Conservation (phyloP, 2,329 filamentous ascomycete species). For the Talaromyces sp. region DNA sequence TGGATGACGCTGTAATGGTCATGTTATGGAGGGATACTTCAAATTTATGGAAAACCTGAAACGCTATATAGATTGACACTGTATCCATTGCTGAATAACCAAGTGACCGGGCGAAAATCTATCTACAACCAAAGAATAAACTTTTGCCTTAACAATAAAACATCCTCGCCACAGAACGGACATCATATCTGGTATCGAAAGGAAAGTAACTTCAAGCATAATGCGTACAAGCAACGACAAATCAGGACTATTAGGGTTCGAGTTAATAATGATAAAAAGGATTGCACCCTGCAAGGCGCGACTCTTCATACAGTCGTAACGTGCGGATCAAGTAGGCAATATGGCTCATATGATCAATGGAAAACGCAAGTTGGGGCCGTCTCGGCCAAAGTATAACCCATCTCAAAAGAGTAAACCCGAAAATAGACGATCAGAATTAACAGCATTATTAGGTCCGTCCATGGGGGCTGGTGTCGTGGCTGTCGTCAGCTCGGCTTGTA, state of each 20-base stretch:
- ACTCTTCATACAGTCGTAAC: neutral
- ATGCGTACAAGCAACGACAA: neutral
- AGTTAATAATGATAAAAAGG: neutral
- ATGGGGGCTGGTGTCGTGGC: conserved; percentile 3
- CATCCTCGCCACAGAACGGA: neutral
- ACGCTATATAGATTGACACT: conserved; percentile 7
- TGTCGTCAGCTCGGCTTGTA: conserved; percentile 12
- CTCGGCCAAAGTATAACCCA: neutral
- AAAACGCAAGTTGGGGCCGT: neutral
- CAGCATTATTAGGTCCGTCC: neutral
- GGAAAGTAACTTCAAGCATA: neutral
- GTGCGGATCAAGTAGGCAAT: conserved; percentile 4
- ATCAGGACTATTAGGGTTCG: neutral
- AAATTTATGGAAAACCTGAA: neutral
- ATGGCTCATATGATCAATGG: neutral
- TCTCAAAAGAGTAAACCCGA: neutral
- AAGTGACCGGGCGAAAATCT: conserved; percentile 7
- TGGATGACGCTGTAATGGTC: neutral
- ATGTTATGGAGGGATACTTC: neutral
- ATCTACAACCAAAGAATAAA: conserved; percentile 12
- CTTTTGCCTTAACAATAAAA: neutral
- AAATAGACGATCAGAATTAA: neutral
- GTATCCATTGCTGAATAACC: conserved; percentile 11
- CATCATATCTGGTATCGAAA: conserved; percentile 3
- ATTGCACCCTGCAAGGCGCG: neutral